Evolutionary conservation across 129 eudicot species (phyloP), one percentile per base, ranked within the genome.

Genomic region (Flaveria robusta): DNA sequence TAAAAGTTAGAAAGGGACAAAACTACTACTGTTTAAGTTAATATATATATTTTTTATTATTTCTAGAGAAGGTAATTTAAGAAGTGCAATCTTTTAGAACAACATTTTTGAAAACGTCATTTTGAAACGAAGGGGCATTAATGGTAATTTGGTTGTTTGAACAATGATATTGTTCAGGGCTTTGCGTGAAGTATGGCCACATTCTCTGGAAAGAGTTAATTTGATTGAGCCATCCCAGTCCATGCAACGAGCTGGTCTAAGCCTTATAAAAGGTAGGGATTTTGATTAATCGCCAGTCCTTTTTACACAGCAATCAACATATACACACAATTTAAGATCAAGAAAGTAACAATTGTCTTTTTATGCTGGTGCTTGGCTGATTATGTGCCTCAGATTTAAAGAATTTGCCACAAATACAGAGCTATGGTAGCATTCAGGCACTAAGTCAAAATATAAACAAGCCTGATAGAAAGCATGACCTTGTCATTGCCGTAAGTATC

Each of bases 211-310:
- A 78, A 81, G 49, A 74, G 62, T 89, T 70, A 89, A 91, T 84
- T 63, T 94, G 76, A 79, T 91, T 14, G 97, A 94, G 86, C 99
- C 99, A 69, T 94, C 99, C 20, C 99, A 89, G 56, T 87, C 99
- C 45, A 94, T 94, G 99, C 99, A 94, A 76, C 88, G 99, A 5
- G 96, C 97, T 34, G 97, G 96, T 54, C 86, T 70, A 71, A 83
- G 88, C 86, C 90, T 94, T 42, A 76, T 83, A 76, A 84, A 86
- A 87, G 97, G 99, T 94, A 77, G 26, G 64, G 42, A 3, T 71
- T 55, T 9, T 75, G 27, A 66, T 49, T 51, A 66, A 22, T 13
- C 23, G 41, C 34, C 76, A 74, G 2, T 29, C 22, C 52, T 49
- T 55, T 81, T 77, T 43, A 42, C 62, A 9, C 55, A 0, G 6